Percentiles rank a stretch among this genome's conserved stretches.
These are phyloP conservation scores for Catharanthus roseus DNA, from an alignment of 257 asterid species.

Conservation along the genomic window DNA sequence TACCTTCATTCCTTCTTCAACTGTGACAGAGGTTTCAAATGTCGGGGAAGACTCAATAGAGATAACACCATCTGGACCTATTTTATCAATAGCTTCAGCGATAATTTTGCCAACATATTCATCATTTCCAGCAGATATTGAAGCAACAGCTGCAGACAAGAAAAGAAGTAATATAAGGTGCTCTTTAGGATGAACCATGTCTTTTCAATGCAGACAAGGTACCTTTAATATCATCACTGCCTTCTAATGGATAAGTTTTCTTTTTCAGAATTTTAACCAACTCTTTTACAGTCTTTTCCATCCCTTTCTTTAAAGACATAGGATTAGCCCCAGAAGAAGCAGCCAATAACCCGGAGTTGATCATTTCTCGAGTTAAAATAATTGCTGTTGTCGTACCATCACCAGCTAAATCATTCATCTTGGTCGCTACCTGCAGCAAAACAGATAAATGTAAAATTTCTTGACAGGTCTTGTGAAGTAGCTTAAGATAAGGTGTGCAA, in stretches of 20 bases:
- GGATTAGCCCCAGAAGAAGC: slow-evolving; percentile 90
- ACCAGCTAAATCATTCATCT: slow-evolving; percentile 80
- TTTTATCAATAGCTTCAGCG: slow-evolving; percentile 80
- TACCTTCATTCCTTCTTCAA: slow-evolving; percentile 99
- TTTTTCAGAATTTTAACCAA: slow-evolving; percentile 52
- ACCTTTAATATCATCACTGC: slow-evolving; percentile 77
- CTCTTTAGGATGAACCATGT: slow-evolving; percentile 3
- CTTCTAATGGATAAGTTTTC: slow-evolving; percentile 56
- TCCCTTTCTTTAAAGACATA: slow-evolving; percentile 68
- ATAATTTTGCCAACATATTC: slow-evolving; percentile 65
- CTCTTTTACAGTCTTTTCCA: slow-evolving; percentile 65
- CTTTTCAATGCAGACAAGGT: slow-evolving; percentile 1
- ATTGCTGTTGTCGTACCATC: slow-evolving; percentile 97
- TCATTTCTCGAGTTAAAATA: slow-evolving; percentile 86
- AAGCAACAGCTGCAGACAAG: slow-evolving; percentile 69
- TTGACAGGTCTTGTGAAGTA: background rate
- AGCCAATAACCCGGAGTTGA: slow-evolving; percentile 68
- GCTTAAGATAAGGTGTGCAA: background rate
- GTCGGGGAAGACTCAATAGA: slow-evolving; percentile 80
- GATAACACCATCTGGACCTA: slow-evolving; percentile 90
- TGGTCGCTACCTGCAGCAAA: slow-evolving; percentile 62
- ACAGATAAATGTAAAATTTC: background rate
- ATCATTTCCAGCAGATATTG: slow-evolving; percentile 97
- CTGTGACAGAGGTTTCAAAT: slow-evolving; percentile 56
- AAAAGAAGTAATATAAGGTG: background rate